phyloP scores from a whole-genome alignment of 106 monocot genomes.

The Gastrodia elata region DNA sequence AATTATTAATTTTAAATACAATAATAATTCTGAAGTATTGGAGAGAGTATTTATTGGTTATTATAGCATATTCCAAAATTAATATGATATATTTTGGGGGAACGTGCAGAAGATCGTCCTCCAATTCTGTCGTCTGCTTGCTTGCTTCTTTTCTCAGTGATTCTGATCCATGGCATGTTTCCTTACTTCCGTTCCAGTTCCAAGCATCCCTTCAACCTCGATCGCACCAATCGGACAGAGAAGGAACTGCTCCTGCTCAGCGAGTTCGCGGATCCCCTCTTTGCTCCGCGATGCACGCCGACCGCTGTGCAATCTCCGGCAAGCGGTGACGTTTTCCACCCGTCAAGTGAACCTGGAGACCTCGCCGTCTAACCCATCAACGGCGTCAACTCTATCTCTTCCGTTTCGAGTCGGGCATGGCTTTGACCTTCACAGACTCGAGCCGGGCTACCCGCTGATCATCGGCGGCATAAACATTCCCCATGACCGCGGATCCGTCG shows the following conservation, averaged over 20 bases:
- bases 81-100: no score
- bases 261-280: neutral
- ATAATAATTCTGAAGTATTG: no score
- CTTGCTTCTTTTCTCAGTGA: neutral
- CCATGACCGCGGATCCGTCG: conserved; percentile 88
- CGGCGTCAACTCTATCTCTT: conserved; percentile 33
- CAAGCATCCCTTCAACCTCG: neutral
- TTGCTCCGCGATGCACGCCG: neutral
- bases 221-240: neutral
- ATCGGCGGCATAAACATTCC: conserved; percentile 88
- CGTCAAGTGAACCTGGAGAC: neutral
- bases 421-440: conserved; percentile 93
- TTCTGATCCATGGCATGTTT: neutral
- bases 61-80: no score
- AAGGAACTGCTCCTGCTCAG: neutral
- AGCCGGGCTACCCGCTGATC: conserved; percentile 91
- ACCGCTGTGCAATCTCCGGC: neutral
- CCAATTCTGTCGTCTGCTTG: no score
- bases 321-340: neutral
- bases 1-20: no score
- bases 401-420: conserved; percentile 92
- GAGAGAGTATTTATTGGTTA: no score
- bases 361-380: neutral
- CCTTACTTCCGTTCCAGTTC: neutral
- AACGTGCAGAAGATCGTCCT: no score